phyloP scores from a whole-genome alignment of 371 early-diverging fungal species.

The Paraphysoderma sedebokerense region DNA sequence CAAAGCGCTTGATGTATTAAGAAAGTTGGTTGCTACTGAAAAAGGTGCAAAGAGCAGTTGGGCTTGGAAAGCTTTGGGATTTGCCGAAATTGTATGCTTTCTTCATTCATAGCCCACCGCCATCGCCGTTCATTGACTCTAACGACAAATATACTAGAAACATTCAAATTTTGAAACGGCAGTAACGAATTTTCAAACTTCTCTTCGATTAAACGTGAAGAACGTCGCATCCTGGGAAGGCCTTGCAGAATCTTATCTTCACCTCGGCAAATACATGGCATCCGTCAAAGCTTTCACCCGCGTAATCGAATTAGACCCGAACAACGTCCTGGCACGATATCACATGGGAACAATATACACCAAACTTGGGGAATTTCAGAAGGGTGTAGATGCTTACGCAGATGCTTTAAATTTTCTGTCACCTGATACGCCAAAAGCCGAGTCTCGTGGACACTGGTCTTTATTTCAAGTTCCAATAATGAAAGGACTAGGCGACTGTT shows the following conservation, averaged over 20 bases:
- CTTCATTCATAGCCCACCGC: not conserved
- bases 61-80: conserved; percentile 68
- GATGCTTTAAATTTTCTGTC: conserved; percentile 21
- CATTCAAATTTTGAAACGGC: conserved; percentile 32
- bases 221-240: conserved; percentile 65
- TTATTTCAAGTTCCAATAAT: conserved; percentile 29
- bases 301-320: conserved; percentile 44
- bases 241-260: conserved; percentile 67
- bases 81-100: conserved; percentile 38
- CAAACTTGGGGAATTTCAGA: conserved; percentile 40
- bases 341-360: conserved; percentile 40
- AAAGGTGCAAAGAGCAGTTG: conserved; percentile 33
- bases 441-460: conserved; percentile 5
- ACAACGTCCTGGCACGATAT: conserved; percentile 23
- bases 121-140: not conserved
- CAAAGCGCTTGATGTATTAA: conserved; percentile 35
- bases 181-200: conserved; percentile 61
- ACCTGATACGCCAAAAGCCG: conserved; percentile 18
- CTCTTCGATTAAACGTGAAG: conserved; percentile 47
- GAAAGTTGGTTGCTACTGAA: conserved; percentile 21
- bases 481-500: conserved; percentile 43
- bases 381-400: conserved; percentile 38
- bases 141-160: conserved; percentile 3
- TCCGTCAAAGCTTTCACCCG: conserved; percentile 60
- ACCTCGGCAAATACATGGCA: conserved; percentile 68